phyloP scores from a whole-genome alignment of 1,284 basidiomycete genomes.

The Cutaneotrichosporon cutaneum region DNA sequence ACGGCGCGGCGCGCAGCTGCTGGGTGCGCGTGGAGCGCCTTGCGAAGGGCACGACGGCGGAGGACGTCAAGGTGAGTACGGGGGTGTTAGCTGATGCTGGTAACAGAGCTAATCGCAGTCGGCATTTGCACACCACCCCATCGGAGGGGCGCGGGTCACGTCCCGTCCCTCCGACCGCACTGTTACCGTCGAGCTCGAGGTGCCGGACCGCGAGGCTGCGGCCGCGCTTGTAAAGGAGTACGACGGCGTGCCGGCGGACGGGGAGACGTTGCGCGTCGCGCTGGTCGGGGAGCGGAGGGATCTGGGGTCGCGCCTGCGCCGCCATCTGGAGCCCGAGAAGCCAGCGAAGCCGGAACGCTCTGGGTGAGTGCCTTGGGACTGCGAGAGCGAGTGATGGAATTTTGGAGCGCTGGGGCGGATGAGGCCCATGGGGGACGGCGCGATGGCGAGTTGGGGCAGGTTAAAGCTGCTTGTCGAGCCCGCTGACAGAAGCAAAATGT shows the following conservation, averaged over 20 bases:
- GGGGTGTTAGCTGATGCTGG: constrained; percentile 2
- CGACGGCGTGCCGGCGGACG: constrained; percentile 76
- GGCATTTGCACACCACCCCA: constrained; percentile 75
- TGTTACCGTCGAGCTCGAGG: constrained; percentile 69
- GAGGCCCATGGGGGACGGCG: too few species aligned
- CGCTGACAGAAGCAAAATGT: constrained; percentile 65
- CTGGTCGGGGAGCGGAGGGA: neutral
- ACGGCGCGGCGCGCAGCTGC: constrained; percentile 65
- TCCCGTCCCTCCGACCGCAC: constrained; percentile 45
- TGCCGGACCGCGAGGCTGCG: constrained; percentile 66
- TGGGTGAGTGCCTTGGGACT: neutral
- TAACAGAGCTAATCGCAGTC: too few species aligned
- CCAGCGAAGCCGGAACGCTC: neutral
- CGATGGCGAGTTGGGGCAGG: too few species aligned
- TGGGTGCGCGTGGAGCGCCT: constrained; percentile 74
- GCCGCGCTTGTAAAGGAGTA: constrained; percentile 69
- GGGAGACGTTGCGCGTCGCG: constrained; percentile 68
- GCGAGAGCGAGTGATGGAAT: neutral
- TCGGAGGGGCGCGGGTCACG: constrained; percentile 59
- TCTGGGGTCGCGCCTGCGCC: neutral
- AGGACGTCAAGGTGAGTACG: constrained; percentile 65
- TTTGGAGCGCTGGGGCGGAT: neutral
- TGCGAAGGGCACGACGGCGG: constrained; percentile 72
- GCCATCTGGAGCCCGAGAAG: neutral
- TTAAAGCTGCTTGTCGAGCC: too few species aligned